Percentiles rank a stretch among this genome's conserved stretches.
phyloP scores from a whole-genome alignment of 257 asterid genomes.

The Sherardia arvensis region DNA sequence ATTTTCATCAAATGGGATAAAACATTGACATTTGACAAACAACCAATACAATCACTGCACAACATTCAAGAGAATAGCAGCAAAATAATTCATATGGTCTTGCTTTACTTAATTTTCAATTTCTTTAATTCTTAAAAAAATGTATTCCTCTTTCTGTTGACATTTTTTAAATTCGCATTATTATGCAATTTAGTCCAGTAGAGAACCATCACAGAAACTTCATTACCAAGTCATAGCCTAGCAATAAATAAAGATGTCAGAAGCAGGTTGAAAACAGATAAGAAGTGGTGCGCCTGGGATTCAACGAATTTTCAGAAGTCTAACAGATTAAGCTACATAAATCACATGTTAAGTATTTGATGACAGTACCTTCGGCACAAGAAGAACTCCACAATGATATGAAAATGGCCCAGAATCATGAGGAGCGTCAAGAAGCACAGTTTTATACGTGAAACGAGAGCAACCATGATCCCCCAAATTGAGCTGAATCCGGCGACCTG shows the following conservation, averaged over 20 bases:
- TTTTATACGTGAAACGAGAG: constrained; percentile 57
- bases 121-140: too few relatives aligned
- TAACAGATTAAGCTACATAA: not conserved
- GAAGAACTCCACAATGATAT: constrained; percentile 64
- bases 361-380: constrained; percentile 67
- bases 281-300: not conserved
- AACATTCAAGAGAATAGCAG: not conserved
- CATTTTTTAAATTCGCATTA: not conserved
- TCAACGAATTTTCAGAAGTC: too few relatives aligned
- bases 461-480: constrained; percentile 64
- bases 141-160: not conserved
- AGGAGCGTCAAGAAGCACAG: constrained; percentile 72
- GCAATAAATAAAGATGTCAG: too few relatives aligned
- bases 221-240: not conserved
- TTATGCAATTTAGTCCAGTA: not conserved
- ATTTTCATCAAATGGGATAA: constrained; percentile 7
- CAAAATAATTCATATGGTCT: not conserved
- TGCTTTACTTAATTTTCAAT: not conserved
- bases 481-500: constrained; percentile 68
- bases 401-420: constrained; percentile 45
- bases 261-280: not conserved
- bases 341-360: not conserved
- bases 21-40: not conserved
- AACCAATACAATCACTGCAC: not conserved
- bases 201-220: not conserved